Conservation (phyloP, 2,329 filamentous ascomycete genomes). For the Fusarium armeniacum region DNA sequence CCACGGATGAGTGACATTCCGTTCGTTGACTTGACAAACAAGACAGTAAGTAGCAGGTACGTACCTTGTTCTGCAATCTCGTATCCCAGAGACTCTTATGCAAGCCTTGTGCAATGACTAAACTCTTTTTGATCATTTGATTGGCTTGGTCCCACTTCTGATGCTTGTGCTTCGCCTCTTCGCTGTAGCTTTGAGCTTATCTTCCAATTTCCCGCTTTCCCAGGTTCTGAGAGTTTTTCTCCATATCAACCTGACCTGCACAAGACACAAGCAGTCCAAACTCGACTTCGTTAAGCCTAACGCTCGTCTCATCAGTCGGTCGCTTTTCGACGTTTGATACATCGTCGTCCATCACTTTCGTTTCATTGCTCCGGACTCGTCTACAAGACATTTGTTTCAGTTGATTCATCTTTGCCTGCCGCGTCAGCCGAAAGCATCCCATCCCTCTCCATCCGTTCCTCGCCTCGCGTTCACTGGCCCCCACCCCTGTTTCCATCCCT, state of each 20-base stretch:
- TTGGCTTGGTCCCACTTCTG: not conserved
- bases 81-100: not conserved
- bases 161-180: constrained; percentile 1
- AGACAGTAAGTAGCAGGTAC: not conserved
- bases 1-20: not conserved
- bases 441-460: not conserved
- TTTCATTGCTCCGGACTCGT: constrained; percentile 13
- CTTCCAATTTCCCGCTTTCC: constrained; percentile 7
- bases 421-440: constrained; percentile 7
- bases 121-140: not conserved
- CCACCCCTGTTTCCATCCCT: not conserved
- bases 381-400: not conserved
- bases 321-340: not conserved
- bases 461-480: not conserved
- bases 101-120: not conserved
- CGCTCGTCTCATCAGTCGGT: not conserved
- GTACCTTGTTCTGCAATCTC: not conserved
- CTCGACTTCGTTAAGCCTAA: not conserved
- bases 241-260: not conserved
- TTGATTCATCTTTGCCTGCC: not conserved
- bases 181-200: not conserved
- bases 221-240: constrained; percentile 3
- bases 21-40: too few species aligned
- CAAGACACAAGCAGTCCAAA: not conserved
- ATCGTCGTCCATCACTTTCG: constrained; percentile 13